Base-by-base conservation (phyloP, 257 asterid species). In the Nicotiana paniculata region DNA sequence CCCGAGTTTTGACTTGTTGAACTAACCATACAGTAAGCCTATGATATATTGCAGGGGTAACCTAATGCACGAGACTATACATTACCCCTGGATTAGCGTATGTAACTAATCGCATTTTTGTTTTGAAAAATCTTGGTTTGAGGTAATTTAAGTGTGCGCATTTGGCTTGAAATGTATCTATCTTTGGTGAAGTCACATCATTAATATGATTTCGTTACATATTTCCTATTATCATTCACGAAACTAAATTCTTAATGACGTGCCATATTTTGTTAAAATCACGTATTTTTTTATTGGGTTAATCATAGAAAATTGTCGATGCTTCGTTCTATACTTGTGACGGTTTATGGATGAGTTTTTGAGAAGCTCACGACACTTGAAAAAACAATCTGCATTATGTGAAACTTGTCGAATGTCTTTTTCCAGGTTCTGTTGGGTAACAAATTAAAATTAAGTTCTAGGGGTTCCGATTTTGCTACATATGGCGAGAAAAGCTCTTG, bases 401-500 rank as follows among this genome's bases (percentile, higher is more conserved):
- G 74, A 66, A 66, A 66, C 3, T 74, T 74, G 79, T 48, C 46
- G 46, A 21, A 13, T 30, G 72, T 65, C 72, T 30, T 64, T 13
- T 65, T 65, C 24, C 15, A 74, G 62, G 63, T 57, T 57, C 28
- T 57, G 63, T 57, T 18, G 63, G 63, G 24, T 3, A 74, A 24
- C 30, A 21, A 21, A 21, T 21, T 21, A 21, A 72, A 11, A 72
- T 6, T 11, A 46, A 3, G 37, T 43, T 21, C n/a, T 70, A 5
- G 77, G 21, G 1, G n/a, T 43, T 39, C 35, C 21, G 37, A 72
- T 12, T 11, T 30, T 39, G n/a, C 59, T 70, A 5, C 48, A 67
- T 32, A 74, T 74, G 79, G 79, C 79, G 26, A 89, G 94, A 64
- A 91, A 90, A 81, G 98, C 95, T 65, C 86, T 90, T 78, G 88